These are phyloP conservation scores for Daedaleopsis sinensis DNA, from an alignment of 768 basidiomycete species.

Conservation along the genomic window DNA sequence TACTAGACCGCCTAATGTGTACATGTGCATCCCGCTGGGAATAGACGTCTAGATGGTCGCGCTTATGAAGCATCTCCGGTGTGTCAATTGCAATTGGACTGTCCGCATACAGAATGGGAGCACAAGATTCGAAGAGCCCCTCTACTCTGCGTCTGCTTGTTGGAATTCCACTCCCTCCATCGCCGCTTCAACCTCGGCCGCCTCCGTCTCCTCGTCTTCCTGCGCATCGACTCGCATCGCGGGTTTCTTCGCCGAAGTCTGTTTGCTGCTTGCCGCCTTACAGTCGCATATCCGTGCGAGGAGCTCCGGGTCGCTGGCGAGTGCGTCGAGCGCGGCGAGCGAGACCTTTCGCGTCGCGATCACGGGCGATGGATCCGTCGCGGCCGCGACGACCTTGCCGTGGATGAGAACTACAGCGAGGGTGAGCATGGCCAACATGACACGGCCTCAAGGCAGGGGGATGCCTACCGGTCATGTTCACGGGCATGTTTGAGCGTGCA, in stretches of 20 bases:
- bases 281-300: slow-evolving; percentile 72
- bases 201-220: slow-evolving; percentile 43
- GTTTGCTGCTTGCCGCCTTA: slow-evolving; percentile 20
- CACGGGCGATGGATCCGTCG: slow-evolving; percentile 50
- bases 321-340: slow-evolving; percentile 64
- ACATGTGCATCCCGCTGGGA: slow-evolving; percentile 14
- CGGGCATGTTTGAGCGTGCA: slow-evolving; percentile 29
- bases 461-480: slow-evolving; percentile 55
- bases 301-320: slow-evolving; percentile 67
- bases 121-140: background rate
- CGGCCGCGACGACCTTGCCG: slow-evolving; percentile 61
- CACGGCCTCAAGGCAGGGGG: background rate
- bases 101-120: no score
- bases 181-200: slow-evolving; percentile 11
- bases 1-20: slow-evolving; percentile 18
- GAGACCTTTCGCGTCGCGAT: slow-evolving; percentile 66
- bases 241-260: background rate
- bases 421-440: background rate
- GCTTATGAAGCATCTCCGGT: slow-evolving; percentile 4
- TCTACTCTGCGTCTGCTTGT: slow-evolving; percentile 1
- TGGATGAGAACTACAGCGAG: slow-evolving; percentile 63
- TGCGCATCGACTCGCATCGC: slow-evolving; percentile 32
- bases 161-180: slow-evolving; percentile 10
- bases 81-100: background rate
- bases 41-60: slow-evolving; percentile 12